phyloP scores from a whole-genome alignment of 2,329 filamentous ascomycete genomes.

The Diaporthe vaccinii region DNA sequence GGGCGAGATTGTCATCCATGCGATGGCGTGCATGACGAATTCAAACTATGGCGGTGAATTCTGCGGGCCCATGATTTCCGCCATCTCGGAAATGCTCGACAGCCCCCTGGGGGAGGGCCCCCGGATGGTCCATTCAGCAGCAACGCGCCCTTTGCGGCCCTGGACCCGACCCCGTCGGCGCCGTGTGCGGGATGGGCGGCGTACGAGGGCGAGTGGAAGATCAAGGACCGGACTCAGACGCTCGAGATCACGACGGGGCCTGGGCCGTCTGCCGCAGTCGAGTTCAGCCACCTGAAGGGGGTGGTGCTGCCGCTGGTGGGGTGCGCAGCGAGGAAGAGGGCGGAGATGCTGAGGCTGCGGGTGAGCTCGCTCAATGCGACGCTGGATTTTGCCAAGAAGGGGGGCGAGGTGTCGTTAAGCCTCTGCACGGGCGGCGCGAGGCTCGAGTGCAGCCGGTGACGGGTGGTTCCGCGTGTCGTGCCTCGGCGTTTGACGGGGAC shows the following conservation, averaged over 20 bases:
- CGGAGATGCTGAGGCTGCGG: conserved; percentile 22
- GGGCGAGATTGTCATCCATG: conserved; percentile 7
- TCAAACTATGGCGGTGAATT: conserved; percentile 35
- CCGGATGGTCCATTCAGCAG: neutral
- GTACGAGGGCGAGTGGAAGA: conserved; percentile 33
- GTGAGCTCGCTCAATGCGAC: conserved; percentile 28
- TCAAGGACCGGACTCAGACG: conserved; percentile 32
- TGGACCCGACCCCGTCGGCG: neutral
- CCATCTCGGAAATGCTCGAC: conserved; percentile 35
- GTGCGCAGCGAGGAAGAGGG: conserved; percentile 30
- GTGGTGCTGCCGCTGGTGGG: conserved; percentile 29
- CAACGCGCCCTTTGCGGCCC: conserved; percentile 4
- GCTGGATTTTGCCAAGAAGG: conserved; percentile 10
- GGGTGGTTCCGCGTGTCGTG: conserved; percentile 19
- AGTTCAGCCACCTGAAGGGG: conserved; percentile 30
- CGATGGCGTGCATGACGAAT: conserved; percentile 36
- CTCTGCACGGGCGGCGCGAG: conserved; percentile 34
- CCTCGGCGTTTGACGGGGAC: conserved; percentile 16
- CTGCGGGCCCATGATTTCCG: conserved; percentile 13
- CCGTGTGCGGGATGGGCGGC: conserved; percentile 27
- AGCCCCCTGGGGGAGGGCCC: conserved; percentile 16
- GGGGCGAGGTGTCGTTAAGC: conserved; percentile 16
- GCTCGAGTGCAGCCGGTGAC: conserved; percentile 31
- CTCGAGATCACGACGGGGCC: conserved; percentile 12
- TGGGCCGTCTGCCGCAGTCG: conserved; percentile 1